Base-by-base conservation (phyloP, 31 red algal genomes). In the Bonnemaisonia californica region DNA sequence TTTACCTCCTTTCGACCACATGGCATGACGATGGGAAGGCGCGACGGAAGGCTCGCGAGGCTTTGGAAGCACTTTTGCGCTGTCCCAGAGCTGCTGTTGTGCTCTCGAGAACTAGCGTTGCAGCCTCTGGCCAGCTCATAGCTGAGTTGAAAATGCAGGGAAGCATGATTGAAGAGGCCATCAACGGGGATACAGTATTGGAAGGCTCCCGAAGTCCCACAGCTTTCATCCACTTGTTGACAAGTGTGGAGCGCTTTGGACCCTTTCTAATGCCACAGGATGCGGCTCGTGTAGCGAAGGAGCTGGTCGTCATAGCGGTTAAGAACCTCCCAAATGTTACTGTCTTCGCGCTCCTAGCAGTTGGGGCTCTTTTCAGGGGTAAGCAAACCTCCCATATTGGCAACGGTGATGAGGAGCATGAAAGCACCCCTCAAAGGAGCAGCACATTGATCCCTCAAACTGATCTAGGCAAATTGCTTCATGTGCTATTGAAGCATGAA, bases 241-340 rank as follows among this genome's bases (percentile, higher is more conserved):
- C 71, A 2, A 72, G 61, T 56, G 57, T 78, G 22, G 74, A 80
- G 3, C 62, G 62, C 26, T 66, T 78, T 47, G 41, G 39, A 27
- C 21, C 57, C 31, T 91, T 62, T 31, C 55, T 91, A 11, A 63
- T 42, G 0, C 80, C 88, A 41, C 33, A 21, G 40, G 88, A 91
- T 41, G 88, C 88, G 21, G 81, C 88, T 11, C 57, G 27, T 32
- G 71, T 91, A n/a, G 48, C 88, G n/a, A 84, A 80, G 36, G 79
- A 91, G 32, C 62, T 91, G 56, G 63, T 91, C 16, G 64, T 84
- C 32, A 80, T 91, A 27, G 62, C 80, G 45, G 13, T 60, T 1
- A 84, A 80, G 57, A 78, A 79, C 54, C 62, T 79, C 41, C 64
- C 80, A n/a, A 63, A 61, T 34, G 73, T 84, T 40, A 83, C 62